Evolutionary conservation across 805 yeast genomes (phyloP).

Genomic region (Candida sonorensis): DNA sequence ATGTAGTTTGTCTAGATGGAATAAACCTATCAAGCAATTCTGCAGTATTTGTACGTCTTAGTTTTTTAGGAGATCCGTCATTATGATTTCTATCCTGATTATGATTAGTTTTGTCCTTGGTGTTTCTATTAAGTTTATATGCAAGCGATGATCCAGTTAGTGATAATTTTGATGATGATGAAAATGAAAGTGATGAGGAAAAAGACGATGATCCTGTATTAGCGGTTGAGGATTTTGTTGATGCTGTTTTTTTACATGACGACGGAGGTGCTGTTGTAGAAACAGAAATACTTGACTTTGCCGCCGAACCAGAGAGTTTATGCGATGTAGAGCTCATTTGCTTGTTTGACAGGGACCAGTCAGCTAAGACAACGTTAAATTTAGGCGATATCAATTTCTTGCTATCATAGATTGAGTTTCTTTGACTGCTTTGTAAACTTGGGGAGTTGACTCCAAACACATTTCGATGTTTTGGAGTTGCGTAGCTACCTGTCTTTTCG

Average conservation of each 20-base stretch:
- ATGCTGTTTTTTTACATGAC: no score
- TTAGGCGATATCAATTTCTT: conserved; percentile 28
- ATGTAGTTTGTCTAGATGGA: conserved; percentile 47
- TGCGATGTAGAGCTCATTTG: conserved; percentile 5
- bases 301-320: no score
- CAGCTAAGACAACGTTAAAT: conserved; percentile 28
- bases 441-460: conserved; percentile 28
- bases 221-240: no score
- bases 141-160: no score
- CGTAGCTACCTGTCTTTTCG: conserved; percentile 4
- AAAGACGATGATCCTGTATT: no score
- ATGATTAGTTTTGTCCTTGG: no score
- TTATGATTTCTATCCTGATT: no score
- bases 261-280: no score
- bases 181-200: no score
- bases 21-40: conserved; percentile 48
- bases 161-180: no score
- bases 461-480: conserved; percentile 22
- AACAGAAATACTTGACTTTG: no score
- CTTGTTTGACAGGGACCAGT: conserved; percentile 23
- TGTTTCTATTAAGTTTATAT: no score
- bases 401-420: conserved; percentile 23
- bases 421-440: conserved; percentile 19
- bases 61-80: conserved; percentile 18
- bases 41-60: conserved; percentile 29